A percentile compares a stretch with the other conserved stretches of the same genome.
Conservation (phyloP, 768 basidiomycete genomes). For the Lactarius sp. region DNA sequence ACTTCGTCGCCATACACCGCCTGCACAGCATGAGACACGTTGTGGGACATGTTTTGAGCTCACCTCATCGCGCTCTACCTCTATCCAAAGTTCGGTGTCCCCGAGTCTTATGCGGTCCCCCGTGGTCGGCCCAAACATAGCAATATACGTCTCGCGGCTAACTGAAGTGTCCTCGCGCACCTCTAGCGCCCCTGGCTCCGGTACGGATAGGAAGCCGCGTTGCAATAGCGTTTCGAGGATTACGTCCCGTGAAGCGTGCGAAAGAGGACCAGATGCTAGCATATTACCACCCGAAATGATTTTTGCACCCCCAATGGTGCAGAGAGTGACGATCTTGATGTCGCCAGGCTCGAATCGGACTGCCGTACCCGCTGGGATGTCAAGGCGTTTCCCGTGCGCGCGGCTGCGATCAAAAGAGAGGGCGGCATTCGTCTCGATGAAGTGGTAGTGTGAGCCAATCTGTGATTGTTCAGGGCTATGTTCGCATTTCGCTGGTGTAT, state of each 20-base stretch:
- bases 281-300: conserved; percentile 76
- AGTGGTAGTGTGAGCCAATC: conserved; percentile 94
- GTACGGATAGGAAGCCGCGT: conserved; percentile 64
- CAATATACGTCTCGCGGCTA: conserved; percentile 69
- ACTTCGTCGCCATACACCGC: conserved; percentile 93
- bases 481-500: conserved; percentile 2
- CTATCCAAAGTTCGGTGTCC: conserved; percentile 87
- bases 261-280: conserved; percentile 55
- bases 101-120: conserved; percentile 87
- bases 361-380: conserved; percentile 92
- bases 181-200: conserved; percentile 57
- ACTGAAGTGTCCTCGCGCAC: conserved; percentile 52
- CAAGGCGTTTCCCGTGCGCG: conserved; percentile 81
- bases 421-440: conserved; percentile 81
- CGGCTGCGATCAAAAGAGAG: conserved; percentile 78
- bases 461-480: conserved; percentile 30
- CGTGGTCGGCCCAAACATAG: conserved; percentile 93
- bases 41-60: conserved; percentile 2
- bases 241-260: conserved; percentile 40
- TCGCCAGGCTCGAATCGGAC: conserved; percentile 97
- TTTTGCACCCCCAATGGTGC: conserved; percentile 67
- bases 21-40: conserved; percentile 33
- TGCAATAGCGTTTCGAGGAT: conserved; percentile 47
- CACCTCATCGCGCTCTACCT: conserved; percentile 84
- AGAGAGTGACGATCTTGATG: conserved; percentile 74